Conservation (phyloP, 495 filamentous ascomycete species). For the Daldinia loculata region DNA sequence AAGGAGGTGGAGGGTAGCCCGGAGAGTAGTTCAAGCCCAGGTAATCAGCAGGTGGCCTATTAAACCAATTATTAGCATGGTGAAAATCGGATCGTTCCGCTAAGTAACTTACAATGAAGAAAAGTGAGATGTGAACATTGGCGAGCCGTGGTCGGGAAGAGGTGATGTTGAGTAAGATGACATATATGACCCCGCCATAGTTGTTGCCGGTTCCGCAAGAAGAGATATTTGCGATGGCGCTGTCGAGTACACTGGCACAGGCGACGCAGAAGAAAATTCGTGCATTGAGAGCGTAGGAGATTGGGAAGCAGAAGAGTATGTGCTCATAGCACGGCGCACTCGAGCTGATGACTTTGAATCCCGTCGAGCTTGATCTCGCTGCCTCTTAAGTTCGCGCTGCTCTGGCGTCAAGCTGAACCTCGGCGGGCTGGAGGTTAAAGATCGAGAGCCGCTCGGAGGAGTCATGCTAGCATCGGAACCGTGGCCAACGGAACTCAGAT, state of each 20-base stretch:
- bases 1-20: constrained; percentile 49
- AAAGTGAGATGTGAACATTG: constrained; percentile 50
- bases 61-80: constrained; percentile 26
- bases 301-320: constrained; percentile 51
- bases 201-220: constrained; percentile 53
- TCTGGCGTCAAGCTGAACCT: constrained; percentile 55
- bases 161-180: constrained; percentile 55
- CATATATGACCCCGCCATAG: constrained; percentile 50
- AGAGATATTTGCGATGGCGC: constrained; percentile 57
- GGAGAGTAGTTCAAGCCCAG: constrained; percentile 50
- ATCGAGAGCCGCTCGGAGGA: constrained; percentile 55
- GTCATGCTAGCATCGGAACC: constrained; percentile 55
- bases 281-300: constrained; percentile 53
- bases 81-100: not conserved
- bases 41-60: constrained; percentile 45
- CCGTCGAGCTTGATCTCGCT: constrained; percentile 57
- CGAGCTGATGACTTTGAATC: constrained; percentile 53
- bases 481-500: constrained; percentile 49
- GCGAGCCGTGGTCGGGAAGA: constrained; percentile 51
- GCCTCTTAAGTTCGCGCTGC: constrained; percentile 59
- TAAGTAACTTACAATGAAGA: constrained; percentile 41
- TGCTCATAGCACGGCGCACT: constrained; percentile 52
- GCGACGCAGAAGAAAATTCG: constrained; percentile 52
- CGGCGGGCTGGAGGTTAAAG: constrained; percentile 58
- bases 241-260: constrained; percentile 57